Evolutionary conservation across 2,329 filamentous ascomycete species (phyloP).

Genomic region (Tricladium varicosporioides): DNA sequence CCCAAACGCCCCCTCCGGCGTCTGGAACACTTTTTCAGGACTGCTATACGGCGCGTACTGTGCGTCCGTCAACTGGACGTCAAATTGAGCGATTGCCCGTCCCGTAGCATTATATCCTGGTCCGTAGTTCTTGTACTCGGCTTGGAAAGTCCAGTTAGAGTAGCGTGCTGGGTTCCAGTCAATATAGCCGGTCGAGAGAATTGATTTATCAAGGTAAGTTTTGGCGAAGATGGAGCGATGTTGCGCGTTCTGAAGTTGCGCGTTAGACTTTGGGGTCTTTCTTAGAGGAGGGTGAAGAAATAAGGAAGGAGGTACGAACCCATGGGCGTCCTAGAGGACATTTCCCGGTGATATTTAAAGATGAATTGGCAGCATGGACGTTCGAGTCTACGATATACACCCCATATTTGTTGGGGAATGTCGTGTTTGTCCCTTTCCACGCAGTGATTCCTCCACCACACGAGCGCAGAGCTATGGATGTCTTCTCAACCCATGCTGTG

Average conservation of each 20-base stretch:
- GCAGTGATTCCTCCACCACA: constrained; percentile 68
- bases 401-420: constrained; percentile 64
- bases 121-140: constrained; percentile 47
- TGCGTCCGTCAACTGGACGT: constrained; percentile 18
- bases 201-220: constrained; percentile 47
- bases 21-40: constrained; percentile 25
- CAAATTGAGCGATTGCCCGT: constrained; percentile 25
- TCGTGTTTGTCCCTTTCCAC: constrained; percentile 68
- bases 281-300: background rate
- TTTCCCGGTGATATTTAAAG: constrained; percentile 34
- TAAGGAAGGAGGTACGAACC: constrained; percentile 16
- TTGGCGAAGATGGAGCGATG: constrained; percentile 49
- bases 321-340: constrained; percentile 55
- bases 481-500: constrained; percentile 50
- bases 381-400: constrained; percentile 59
- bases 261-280: constrained; percentile 40
- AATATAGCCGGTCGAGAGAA: constrained; percentile 46
- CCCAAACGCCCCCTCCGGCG: constrained; percentile 20
- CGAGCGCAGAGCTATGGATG: constrained; percentile 51
- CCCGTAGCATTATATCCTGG: constrained; percentile 48
- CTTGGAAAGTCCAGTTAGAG: constrained; percentile 45
- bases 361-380: constrained; percentile 53
- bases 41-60: constrained; percentile 19
- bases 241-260: constrained; percentile 45
- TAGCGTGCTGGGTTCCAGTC: constrained; percentile 38